phyloP scores from a whole-genome alignment of 176 grass and related monocot genomes.

The Avena sativa region DNA sequence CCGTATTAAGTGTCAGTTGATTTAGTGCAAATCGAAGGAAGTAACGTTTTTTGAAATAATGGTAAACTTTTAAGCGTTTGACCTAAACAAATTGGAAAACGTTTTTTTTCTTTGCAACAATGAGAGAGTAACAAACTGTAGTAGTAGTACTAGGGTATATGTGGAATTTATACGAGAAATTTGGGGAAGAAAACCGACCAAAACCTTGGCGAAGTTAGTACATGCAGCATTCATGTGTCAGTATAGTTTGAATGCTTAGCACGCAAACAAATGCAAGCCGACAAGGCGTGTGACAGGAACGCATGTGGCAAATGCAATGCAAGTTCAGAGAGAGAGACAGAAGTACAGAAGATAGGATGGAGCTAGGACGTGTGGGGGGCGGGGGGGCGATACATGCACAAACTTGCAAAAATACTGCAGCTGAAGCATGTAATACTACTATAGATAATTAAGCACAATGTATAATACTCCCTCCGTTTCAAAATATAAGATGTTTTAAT shows the following conservation, averaged over 20 bases:
- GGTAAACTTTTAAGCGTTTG: not conserved
- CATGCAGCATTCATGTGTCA: not conserved
- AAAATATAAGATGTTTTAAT: too few species aligned
- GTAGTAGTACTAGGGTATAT: not conserved
- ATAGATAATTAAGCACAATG: not conserved
- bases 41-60: too few species aligned
- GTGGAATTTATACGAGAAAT: not conserved
- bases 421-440: not conserved
- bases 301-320: slow-evolving; percentile 34
- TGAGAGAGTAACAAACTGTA: not conserved
- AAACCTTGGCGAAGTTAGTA: not conserved
- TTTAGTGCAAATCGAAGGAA: too few species aligned
- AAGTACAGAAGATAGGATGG: not conserved
- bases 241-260: slow-evolving; percentile 15
- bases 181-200: not conserved
- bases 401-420: not conserved
- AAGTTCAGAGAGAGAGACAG: not conserved
- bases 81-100: not conserved
- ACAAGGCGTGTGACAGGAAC: slow-evolving; percentile 34
- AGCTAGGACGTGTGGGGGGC: slow-evolving; percentile 4
- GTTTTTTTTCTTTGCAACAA: not conserved
- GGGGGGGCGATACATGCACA: not conserved
- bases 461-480: not conserved
- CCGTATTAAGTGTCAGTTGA: too few species aligned
- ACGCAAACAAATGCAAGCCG: slow-evolving; percentile 40